A percentile compares a stretch with the other conserved stretches of the same genome.
Evolutionary conservation across 441 rosid genomes (phyloP).

Genomic region (Euphorbia schlechtendalii): DNA sequence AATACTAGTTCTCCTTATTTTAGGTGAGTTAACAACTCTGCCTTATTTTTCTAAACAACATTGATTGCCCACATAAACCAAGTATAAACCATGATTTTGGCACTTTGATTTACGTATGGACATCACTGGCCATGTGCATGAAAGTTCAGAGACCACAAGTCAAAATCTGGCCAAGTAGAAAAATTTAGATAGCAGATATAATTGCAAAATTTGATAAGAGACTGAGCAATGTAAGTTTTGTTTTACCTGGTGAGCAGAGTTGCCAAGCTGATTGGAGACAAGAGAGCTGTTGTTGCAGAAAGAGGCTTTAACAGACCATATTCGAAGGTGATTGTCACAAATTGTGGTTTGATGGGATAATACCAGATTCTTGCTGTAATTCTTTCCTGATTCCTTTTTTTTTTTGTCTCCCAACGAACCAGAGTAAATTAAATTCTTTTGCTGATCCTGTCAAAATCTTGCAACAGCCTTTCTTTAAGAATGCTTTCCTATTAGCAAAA

Average conservation of each 20-base stretch:
- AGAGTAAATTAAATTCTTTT: conserved; percentile 16
- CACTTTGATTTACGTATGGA: background rate
- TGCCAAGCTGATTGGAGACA: conserved; percentile 80
- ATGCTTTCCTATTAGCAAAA: background rate
- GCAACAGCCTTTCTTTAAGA: background rate
- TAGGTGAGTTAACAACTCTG: conserved; percentile 38
- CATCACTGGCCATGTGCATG: too few species aligned
- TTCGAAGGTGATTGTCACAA: conserved; percentile 58
- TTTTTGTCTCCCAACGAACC: conserved; percentile 2
- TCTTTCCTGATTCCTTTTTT: background rate
- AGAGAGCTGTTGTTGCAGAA: conserved; percentile 85
- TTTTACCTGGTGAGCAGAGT: conserved; percentile 39
- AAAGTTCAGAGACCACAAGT: too few species aligned
- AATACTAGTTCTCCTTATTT: conserved; percentile 81
- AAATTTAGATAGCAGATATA: background rate
- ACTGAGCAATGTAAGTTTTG: background rate
- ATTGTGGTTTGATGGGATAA: conserved; percentile 60
- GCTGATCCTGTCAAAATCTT: conserved; percentile 14
- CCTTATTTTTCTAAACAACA: background rate
- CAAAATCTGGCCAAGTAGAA: background rate
- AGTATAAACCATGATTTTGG: too few species aligned
- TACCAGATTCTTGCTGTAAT: conserved; percentile 1
- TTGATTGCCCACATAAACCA: too few species aligned
- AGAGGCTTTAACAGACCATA: conserved; percentile 88
- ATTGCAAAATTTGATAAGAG: background rate